These are phyloP conservation scores for Fibroporia radiculosa DNA, from an alignment of 768 basidiomycete genomes.

Conservation along the genomic window DNA sequence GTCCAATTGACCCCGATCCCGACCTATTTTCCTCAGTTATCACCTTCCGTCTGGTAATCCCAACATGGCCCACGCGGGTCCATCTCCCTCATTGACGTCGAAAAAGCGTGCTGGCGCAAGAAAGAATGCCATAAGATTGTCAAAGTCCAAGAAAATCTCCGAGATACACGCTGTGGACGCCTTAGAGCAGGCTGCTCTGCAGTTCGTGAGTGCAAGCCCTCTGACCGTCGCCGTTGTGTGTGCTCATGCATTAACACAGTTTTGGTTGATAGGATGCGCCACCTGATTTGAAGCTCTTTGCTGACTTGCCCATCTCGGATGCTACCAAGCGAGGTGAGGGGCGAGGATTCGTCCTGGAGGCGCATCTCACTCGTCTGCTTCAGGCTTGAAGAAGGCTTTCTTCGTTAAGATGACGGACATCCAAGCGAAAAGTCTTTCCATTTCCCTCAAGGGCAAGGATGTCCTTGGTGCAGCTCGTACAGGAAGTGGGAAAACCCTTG, in stretches of 20 bases:
- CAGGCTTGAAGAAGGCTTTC: slow-evolving; percentile 81
- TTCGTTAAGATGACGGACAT: slow-evolving; percentile 86
- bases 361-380: not conserved
- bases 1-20: too few relatives aligned
- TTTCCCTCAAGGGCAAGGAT: slow-evolving; percentile 54
- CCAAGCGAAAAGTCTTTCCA: slow-evolving; percentile 51
- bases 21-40: too few relatives aligned
- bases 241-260: slow-evolving; percentile 15
- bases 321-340: slow-evolving; percentile 66
- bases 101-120: slow-evolving; percentile 6
- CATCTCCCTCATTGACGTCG: slow-evolving; percentile 7
- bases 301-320: slow-evolving; percentile 72
- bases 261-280: slow-evolving; percentile 31
- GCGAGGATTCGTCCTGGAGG: not conserved
- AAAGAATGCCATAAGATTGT: slow-evolving; percentile 13
- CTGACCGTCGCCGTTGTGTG: not conserved
- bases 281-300: slow-evolving; percentile 48
- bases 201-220: slow-evolving; percentile 36
- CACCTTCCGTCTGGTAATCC: too few relatives aligned
- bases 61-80: slow-evolving; percentile 13
- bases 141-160: slow-evolving; percentile 34
- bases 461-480: slow-evolving; percentile 65
- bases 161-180: slow-evolving; percentile 44
- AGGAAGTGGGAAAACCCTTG: slow-evolving; percentile 69
- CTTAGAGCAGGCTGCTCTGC: slow-evolving; percentile 40